Evolutionary conservation across 139 green algal genomes (phyloP), one percentile per base, ranked within the genome.

Genomic region (Limnomonas spitsbergensis): DNA sequence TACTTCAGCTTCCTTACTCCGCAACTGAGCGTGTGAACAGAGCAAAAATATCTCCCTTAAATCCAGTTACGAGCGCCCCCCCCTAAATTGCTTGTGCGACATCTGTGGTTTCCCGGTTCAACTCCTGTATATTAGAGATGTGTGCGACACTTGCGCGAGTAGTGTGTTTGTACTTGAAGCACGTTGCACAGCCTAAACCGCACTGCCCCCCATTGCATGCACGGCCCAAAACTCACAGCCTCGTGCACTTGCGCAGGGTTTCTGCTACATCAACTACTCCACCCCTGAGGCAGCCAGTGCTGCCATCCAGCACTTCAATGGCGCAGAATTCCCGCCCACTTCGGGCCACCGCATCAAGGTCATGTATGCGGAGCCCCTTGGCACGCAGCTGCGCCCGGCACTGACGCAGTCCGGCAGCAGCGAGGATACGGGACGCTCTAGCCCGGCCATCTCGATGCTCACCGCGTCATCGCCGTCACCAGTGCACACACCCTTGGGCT

Each of bases 261-360:
- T 95, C 85, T 87, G 81, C 80, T 97, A 96, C 79, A 89, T 97
- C 39, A 94, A 94, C 78, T 97, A 95, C 85, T 88, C 82, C n/a
- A 92, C 85, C 6, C 83, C 84, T 2, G 89, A 91, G 39, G 83
- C 87, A 1, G 93, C 93, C 1, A 84, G 84, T 1, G 80, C 88
- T 2, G 93, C 93, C 2, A 79, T 95, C 69, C 78, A 85, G 37
- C 84, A 92, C 38, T 88, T 96, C 27, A 94, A 97, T 80, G 92
- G 93, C 56, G 87, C 91, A 2, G 93, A 97, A 81, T 97, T 93
- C 82, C 93, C 93, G 1, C 83, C 88, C 0, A 80, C 85, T 69
- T 90, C 86, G 0, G 91, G 92, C 52, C 91, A 90, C 82, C 80
- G 85, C 52, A 85, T 97, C 39, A 97, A 97, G 83, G 93, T 88